Evolutionary conservation across 2,329 filamentous ascomycete species (phyloP).

Genomic region (Ilyonectria sp.): DNA sequence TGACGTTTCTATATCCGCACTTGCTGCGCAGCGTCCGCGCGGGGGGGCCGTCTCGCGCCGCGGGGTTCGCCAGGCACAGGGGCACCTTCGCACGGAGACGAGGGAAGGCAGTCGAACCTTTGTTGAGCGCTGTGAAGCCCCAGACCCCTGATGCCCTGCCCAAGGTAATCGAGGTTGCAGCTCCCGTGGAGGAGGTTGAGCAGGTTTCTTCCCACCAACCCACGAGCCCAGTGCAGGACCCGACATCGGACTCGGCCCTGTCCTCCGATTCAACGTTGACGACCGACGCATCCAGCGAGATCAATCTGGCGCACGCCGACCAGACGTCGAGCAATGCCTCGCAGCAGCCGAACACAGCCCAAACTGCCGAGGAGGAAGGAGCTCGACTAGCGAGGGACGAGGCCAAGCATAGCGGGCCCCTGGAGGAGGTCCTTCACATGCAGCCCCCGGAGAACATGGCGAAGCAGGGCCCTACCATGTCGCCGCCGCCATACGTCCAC

Average conservation of each 20-base stretch:
- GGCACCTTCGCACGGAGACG: constrained; percentile 68
- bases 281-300: constrained; percentile 6
- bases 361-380: constrained; percentile 35
- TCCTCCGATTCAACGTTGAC: constrained; percentile 25
- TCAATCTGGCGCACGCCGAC: constrained; percentile 7
- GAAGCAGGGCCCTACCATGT: constrained; percentile 75
- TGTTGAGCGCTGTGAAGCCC: constrained; percentile 44
- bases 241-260: constrained; percentile 27
- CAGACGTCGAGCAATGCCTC: constrained; percentile 27
- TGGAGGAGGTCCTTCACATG: constrained; percentile 67
- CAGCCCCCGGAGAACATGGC: constrained; percentile 57
- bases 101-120: constrained; percentile 73
- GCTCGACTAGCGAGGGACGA: constrained; percentile 53
- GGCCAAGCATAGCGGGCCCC: constrained; percentile 62
- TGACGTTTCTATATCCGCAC: constrained; percentile 79
- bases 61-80: constrained; percentile 57
- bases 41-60: constrained; percentile 53
- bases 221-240: not conserved
- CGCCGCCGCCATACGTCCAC: constrained; percentile 87
- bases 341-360: constrained; percentile 24
- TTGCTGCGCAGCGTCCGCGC: constrained; percentile 67
- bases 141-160: constrained; percentile 38
- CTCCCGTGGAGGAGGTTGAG: constrained; percentile 28
- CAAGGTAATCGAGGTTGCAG: constrained; percentile 29
- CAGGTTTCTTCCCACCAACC: constrained; percentile 6